phyloP scores from a whole-genome alignment of 192 early-diverging fungal species.

The Piromyces sp. region DNA sequence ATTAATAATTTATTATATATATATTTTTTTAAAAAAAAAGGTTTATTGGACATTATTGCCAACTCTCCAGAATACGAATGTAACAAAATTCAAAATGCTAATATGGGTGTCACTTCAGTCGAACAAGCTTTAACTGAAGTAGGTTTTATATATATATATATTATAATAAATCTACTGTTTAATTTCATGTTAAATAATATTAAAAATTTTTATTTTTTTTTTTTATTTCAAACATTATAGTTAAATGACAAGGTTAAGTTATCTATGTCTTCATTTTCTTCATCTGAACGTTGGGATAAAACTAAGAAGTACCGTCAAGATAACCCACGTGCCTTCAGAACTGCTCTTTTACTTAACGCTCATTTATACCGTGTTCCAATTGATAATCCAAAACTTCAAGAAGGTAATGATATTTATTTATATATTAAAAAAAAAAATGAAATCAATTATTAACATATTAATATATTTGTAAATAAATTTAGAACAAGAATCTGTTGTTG shows the following conservation, averaged over 20 bases:
- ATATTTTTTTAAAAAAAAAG: not conserved
- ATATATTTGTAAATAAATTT: too few relatives aligned
- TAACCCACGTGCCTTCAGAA: slow-evolving; percentile 24
- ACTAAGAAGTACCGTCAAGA: slow-evolving; percentile 33
- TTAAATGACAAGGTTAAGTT: slow-evolving; percentile 17
- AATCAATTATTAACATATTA: too few relatives aligned
- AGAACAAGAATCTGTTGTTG: slow-evolving; percentile 46
- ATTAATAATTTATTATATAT: too few relatives aligned
- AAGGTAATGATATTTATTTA: too few relatives aligned
- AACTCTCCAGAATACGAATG: not conserved
- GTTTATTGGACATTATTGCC: not conserved
- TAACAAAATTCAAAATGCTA: not conserved
- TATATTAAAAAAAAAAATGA: too few relatives aligned
- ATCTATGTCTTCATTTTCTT: slow-evolving; percentile 33
- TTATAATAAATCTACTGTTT: too few relatives aligned
- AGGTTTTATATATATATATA: too few relatives aligned
- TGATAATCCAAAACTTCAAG: slow-evolving; percentile 20
- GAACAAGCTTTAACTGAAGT: not conserved
- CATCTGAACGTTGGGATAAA: slow-evolving; percentile 39
- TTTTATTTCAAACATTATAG: not conserved
- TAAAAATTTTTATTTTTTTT: too few relatives aligned
- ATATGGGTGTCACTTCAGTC: not conserved
- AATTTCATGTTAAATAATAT: too few relatives aligned
- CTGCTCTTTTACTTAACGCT: slow-evolving; percentile 52
- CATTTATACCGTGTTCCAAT: slow-evolving; percentile 64